A percentile compares a stretch with the other conserved stretches of the same genome.
Conservation (phyloP, 2,329 filamentous ascomycete genomes). For the Fusarium nurragi region DNA sequence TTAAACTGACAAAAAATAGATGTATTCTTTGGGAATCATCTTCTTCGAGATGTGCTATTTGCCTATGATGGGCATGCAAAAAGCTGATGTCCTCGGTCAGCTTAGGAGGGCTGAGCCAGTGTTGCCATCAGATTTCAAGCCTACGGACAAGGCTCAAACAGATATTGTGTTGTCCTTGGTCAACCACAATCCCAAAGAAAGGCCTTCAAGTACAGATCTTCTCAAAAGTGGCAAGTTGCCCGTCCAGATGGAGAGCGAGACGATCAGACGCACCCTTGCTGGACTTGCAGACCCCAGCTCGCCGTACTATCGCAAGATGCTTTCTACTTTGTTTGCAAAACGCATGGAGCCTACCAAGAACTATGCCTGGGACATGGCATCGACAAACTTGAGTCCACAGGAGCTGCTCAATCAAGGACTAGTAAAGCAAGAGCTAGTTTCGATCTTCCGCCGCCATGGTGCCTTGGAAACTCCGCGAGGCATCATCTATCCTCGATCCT, state of each 20-base stretch:
- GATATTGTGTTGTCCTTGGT: conserved; percentile 83
- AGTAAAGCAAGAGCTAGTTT: conserved; percentile 77
- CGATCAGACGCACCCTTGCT: conserved; percentile 82
- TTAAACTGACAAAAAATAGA: conserved; percentile 57
- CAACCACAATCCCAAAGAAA: conserved; percentile 81
- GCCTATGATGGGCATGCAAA: conserved; percentile 72
- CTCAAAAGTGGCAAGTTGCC: conserved; percentile 88
- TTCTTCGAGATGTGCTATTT: conserved; percentile 97
- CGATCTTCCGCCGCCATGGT: conserved; percentile 88
- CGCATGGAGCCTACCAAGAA: conserved; percentile 83
- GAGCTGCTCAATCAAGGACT: conserved; percentile 77
- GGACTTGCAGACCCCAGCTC: conserved; percentile 84
- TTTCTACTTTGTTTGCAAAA: conserved; percentile 83
- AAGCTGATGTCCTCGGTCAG: conserved; percentile 70
- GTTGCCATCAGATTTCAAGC: conserved; percentile 78
- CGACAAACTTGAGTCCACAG: conserved; percentile 60
- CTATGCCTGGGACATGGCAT: conserved; percentile 78
- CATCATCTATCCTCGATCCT: conserved; percentile 82
- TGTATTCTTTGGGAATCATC: conserved; percentile 97
- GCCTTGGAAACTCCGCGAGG: conserved; percentile 82
- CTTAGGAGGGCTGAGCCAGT: conserved; percentile 73
- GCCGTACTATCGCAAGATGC: conserved; percentile 88
- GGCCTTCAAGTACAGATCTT: conserved; percentile 84
- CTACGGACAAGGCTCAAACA: conserved; percentile 75
- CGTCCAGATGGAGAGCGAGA: conserved; percentile 91